Base-by-base conservation (phyloP, 2,329 filamentous ascomycete species). In the Thelonectria rubi region DNA sequence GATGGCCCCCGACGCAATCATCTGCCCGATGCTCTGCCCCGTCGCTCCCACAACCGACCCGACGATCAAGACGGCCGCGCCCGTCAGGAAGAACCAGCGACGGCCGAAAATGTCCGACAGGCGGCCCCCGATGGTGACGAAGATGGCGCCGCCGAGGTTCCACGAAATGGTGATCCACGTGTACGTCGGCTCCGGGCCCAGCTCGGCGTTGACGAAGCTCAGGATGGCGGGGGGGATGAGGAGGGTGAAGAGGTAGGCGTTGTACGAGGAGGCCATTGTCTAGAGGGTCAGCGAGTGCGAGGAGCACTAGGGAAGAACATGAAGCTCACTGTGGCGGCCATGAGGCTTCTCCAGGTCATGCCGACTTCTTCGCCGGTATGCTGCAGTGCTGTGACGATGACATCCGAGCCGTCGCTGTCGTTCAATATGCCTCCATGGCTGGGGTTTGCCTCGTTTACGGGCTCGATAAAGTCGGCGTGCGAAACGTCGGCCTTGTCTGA, bases 51-150 rank as follows among this genome's bases (percentile, higher is more conserved):
- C 73, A 26, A 80, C 74, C 20, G 72, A 73, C 9, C 77, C 77
- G 26, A 75, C 62, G 26, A 78, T 72, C 21, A 73, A 70, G 11
- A 75, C 69, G 14, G 70, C 39, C 14, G 75, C 73, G 6, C 77
- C 78, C 0, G 71, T 69, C 24, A 78, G 71, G 55, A 78, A 72
- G 65, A 78, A 78, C 64, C 73, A 79, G 17, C 77, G 73, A 14
- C 76, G 65, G 7, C 77, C 77, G 39, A 79, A 80, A 24, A 80
- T 77, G 61, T 80, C 78, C 2, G 75, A 75, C 1, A 80, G 66
- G 24, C 77, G 72, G 6, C 74, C 74, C 11, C 73, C 73, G 15
- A 78, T 70, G 9, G 74, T 74, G 30, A 78, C 72, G 21, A 77
- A 69, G 45, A 76, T 71, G 30, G 75, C 70, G 15, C 72, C 76